Percentiles rank a stretch among this genome's conserved stretches.
These are phyloP conservation scores for Byssochlamys sp. DNA, from an alignment of 2,329 filamentous ascomycete species.

Conservation along the genomic window DNA sequence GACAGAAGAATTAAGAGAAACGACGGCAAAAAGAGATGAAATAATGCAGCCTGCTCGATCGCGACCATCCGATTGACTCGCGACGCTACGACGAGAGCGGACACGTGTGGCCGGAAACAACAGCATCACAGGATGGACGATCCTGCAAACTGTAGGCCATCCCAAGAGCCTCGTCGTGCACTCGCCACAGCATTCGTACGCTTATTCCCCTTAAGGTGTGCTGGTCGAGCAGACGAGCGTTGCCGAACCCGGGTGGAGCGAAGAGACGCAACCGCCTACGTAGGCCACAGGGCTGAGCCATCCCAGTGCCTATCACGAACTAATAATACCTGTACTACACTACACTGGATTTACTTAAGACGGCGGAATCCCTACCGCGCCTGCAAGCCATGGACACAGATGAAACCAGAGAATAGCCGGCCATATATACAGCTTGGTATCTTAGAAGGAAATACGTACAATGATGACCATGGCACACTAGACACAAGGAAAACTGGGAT, in stretches of 20 bases:
- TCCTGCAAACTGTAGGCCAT: background rate
- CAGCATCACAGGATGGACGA: background rate
- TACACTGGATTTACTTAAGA: too few species aligned
- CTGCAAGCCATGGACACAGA: background rate
- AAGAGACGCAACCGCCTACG: background rate
- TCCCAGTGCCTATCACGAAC: background rate
- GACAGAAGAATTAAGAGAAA: background rate
- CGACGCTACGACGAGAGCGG: background rate
- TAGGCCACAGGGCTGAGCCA: background rate
- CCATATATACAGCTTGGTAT: background rate
- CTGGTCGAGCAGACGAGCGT: background rate
- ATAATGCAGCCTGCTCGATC: background rate
- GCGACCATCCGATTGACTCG: background rate
- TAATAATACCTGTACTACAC: background rate
- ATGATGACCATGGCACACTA: background rate
- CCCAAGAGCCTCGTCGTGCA: background rate
- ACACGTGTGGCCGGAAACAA: background rate
- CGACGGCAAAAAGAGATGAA: too few species aligned
- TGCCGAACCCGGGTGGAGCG: background rate
- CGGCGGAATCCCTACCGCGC: background rate
- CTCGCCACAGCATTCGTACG: background rate
- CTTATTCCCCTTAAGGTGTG: background rate
- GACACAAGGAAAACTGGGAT: background rate
- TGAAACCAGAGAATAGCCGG: background rate
- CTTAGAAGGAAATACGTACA: background rate